phyloP scores from a whole-genome alignment of 345 rosid species.

The Melastoma malabathricum region DNA sequence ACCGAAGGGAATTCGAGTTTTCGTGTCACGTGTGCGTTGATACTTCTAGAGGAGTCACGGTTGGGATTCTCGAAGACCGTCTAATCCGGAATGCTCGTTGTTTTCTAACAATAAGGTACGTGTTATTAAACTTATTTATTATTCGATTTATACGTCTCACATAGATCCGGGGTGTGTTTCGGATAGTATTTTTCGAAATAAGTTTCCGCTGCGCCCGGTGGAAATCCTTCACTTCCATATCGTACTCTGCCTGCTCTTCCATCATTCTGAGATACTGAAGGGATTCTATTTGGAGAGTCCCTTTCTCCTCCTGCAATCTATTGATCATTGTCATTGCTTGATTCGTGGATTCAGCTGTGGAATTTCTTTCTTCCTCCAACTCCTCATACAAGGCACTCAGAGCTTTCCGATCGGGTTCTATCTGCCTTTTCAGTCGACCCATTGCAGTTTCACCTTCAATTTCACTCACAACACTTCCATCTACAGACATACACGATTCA shows the following conservation, averaged over 20 bases:
- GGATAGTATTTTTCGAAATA: too few species aligned
- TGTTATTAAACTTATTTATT: too few species aligned
- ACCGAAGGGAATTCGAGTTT: too few species aligned
- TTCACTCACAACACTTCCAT: slow-evolving; percentile 66
- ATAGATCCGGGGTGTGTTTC: too few species aligned
- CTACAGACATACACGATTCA: slow-evolving; percentile 72
- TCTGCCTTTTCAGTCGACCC: slow-evolving; percentile 72
- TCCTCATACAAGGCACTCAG: slow-evolving; percentile 54
- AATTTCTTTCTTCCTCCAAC: slow-evolving; percentile 89
- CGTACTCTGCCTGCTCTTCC: slow-evolving; percentile 75
- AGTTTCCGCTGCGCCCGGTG: too few species aligned
- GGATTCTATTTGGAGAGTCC: slow-evolving; percentile 83
- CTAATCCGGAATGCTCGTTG: too few species aligned
- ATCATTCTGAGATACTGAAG: slow-evolving; percentile 77
- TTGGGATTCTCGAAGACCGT: too few species aligned
- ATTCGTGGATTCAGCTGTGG: slow-evolving; percentile 74
- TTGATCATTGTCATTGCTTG: slow-evolving; percentile 99
- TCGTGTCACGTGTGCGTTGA: too few species aligned
- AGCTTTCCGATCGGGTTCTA: slow-evolving; percentile 62
- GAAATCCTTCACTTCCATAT: too few species aligned
- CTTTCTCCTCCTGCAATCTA: slow-evolving; percentile 91
- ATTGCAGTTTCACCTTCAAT: slow-evolving; percentile 72
- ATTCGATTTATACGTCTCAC: too few species aligned
- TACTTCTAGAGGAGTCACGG: too few species aligned
- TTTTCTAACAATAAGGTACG: too few species aligned